Base-by-base conservation (phyloP, 1,139 yeast genomes). In the Candida albicans region DNA sequence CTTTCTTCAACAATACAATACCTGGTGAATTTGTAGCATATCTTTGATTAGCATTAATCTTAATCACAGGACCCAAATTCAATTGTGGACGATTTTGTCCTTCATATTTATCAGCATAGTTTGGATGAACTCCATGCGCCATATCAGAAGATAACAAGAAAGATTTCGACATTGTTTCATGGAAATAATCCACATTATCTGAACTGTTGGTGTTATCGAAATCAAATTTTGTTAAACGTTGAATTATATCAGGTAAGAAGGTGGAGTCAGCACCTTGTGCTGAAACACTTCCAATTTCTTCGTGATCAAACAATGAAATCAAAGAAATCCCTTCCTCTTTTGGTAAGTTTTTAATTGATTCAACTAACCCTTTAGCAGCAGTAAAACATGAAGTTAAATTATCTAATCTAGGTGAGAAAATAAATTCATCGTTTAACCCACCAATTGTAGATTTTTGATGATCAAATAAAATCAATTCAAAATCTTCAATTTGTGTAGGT, bases 251-350 rank as follows among this genome's bases (percentile, higher is more conserved):
- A 13, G 95, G 95, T 43, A 93, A 70, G 59, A 93, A 87, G 43
- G 91, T 85, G 2, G 97, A 90, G 58, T 88, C 93, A 1, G 99
- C 99, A 50, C 99, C 99, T 64, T 93, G 98, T 9, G 96, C 96
- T 30, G 96, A 86, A 9, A 81, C 73, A 4, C 96, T 89, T 0
- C 99, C 99, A 54, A 93, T 79, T 65, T 91, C 99, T 65, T 93
- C 99, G 64, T 93, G 97, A 64, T 91, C 98, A 63, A 91, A 91
- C 50, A 90, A 73, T 0, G 96, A 83, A 41, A 89, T 75, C 60
- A 90, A 61, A 56, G 85, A 82, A 37, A 89, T 81, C 33, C 87
- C 84, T 8, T 64, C 55, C 45, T 80, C 87, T 1, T 61, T 49
- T 0, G 57, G 61, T 31, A 84, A 61, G 2, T 57, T 49, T 31